phyloP scores from a whole-genome alignment of 306 rosid genomes.

The Castanea mollissima region DNA sequence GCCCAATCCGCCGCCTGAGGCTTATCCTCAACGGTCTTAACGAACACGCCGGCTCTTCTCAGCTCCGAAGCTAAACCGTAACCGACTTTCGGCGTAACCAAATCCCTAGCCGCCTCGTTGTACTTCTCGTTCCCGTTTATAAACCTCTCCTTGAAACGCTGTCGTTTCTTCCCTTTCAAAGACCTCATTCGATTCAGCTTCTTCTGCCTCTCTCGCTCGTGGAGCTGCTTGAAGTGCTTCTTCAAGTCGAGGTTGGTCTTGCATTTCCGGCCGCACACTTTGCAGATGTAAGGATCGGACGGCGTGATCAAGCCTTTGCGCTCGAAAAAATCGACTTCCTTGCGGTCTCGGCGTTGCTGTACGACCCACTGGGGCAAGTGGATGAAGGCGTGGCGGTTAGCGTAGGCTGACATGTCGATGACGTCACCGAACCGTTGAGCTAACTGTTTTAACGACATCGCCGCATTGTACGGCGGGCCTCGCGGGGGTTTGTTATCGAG shows the following conservation, averaged over 20 bases:
- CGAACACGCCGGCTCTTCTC: conserved; percentile 82
- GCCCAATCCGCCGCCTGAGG: conserved; percentile 93
- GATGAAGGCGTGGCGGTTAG: conserved; percentile 78
- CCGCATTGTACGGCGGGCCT: conserved; percentile 81
- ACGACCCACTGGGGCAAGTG: conserved; percentile 76
- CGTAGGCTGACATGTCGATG: conserved; percentile 75
- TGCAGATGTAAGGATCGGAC: conserved; percentile 52
- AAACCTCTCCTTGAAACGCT: conserved; percentile 57
- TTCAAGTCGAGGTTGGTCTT: conserved; percentile 57
- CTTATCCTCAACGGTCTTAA: conserved; percentile 81
- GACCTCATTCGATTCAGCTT: conserved; percentile 52
- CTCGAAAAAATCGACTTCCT: conserved; percentile 56
- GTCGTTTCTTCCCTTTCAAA: conserved; percentile 62
- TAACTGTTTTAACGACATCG: conserved; percentile 54
- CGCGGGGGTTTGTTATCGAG: conserved; percentile 93
- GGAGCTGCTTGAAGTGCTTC: conserved; percentile 70
- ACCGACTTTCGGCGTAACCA: conserved; percentile 58
- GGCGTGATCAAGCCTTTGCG: conserved; percentile 55
- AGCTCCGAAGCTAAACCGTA: conserved; percentile 76
- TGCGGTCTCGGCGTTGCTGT: conserved; percentile 54
- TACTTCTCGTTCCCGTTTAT: conserved; percentile 56
- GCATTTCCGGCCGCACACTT: conserved; percentile 70
- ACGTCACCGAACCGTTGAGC: conserved; percentile 61
- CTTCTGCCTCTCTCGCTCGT: conserved; percentile 72
- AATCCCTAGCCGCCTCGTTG: conserved; percentile 59